These are phyloP conservation scores for Hymenoscyphus albidus DNA, from an alignment of 2,329 filamentous ascomycete species.

Conservation along the genomic window DNA sequence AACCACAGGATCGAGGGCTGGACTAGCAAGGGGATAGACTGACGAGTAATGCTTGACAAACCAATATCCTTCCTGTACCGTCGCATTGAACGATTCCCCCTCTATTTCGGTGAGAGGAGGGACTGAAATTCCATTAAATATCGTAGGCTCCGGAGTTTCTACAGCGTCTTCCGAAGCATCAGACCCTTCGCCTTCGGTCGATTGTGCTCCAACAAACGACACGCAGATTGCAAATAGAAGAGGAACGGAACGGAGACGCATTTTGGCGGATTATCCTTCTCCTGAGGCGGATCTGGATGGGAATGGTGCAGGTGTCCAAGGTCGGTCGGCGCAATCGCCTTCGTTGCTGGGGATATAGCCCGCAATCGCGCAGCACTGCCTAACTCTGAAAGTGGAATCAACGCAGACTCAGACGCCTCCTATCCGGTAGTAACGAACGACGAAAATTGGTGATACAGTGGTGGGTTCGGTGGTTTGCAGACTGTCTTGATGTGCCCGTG, in stretches of 20 bases:
- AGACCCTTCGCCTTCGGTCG: constrained; percentile 20
- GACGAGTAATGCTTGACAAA: constrained; percentile 37
- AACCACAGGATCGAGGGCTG: neutral
- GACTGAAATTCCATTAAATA: constrained; percentile 49
- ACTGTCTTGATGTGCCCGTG: neutral
- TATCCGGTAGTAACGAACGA: constrained; percentile 5
- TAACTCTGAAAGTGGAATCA: neutral
- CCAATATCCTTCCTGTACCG: constrained; percentile 34
- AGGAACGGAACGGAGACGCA: constrained; percentile 32
- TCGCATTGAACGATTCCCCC: constrained; percentile 41
- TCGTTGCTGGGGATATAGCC: neutral
- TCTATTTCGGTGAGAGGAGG: constrained; percentile 47
- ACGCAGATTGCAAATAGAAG: constrained; percentile 28
- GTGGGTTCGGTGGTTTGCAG: neutral
- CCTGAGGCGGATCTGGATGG: constrained; percentile 16
- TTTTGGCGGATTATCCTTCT: constrained; percentile 25
- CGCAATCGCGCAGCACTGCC: constrained; percentile 3
- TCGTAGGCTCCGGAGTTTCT: constrained; percentile 35
- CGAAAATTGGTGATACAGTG: constrained; percentile 6
- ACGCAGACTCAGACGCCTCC: neutral
- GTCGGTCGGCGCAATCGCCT: constrained; percentile 27
- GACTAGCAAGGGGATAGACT: constrained; percentile 9
- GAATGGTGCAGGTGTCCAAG: neutral
- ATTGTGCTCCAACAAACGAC: constrained; percentile 25
- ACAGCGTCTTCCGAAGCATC: constrained; percentile 26